These are phyloP conservation scores for Malassezia brasiliensis DNA, from an alignment of 1,284 basidiomycete species.

Conservation along the genomic window DNA sequence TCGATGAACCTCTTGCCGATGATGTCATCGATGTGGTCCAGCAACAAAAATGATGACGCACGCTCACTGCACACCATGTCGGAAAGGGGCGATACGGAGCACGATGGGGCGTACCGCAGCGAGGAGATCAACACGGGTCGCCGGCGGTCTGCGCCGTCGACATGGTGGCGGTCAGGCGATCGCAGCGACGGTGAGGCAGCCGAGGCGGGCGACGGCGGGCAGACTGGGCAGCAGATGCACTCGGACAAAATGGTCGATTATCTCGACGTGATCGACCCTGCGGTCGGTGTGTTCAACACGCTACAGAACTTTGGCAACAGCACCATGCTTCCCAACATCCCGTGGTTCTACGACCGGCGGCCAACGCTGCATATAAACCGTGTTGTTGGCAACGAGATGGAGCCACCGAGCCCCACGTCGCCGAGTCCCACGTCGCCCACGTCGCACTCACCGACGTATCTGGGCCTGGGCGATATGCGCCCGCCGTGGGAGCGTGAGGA, in stretches of 20 bases:
- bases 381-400: neutral
- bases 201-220: neutral
- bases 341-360: slow-evolving; percentile 59
- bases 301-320: slow-evolving; percentile 69
- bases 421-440: neutral
- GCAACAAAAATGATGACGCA: neutral
- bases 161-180: neutral
- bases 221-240: slow-evolving; percentile 21
- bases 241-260: slow-evolving; percentile 35
- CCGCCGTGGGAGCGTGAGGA: neutral
- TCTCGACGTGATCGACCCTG: slow-evolving; percentile 66
- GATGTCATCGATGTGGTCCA: neutral
- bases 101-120: too few relatives aligned
- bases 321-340: slow-evolving; percentile 62
- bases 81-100: neutral
- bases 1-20: neutral
- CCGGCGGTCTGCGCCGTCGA: neutral
- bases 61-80: neutral
- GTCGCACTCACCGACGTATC: neutral
- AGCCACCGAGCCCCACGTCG: neutral
- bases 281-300: slow-evolving; percentile 61
- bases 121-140: neutral
- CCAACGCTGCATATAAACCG: slow-evolving; percentile 57
- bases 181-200: slow-evolving; percentile 6
- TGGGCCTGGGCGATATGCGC: neutral